Evolutionary conservation across 352 stramenopile species (phyloP).

Genomic region (Elongisporangium undulatum): DNA sequence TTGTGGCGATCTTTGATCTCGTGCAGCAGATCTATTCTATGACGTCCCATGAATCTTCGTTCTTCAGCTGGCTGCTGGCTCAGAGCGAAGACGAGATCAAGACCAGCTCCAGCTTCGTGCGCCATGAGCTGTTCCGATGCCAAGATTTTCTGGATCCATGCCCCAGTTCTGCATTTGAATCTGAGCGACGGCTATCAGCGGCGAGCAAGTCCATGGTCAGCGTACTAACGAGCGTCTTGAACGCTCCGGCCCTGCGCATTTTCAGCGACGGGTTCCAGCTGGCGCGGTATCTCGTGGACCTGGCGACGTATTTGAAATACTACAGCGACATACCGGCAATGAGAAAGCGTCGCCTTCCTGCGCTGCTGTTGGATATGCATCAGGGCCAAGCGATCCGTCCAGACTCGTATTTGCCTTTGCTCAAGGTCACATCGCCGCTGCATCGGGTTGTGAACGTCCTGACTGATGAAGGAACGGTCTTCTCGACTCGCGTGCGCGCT

Average conservation of each 20-base stretch:
- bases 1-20: constrained; percentile 36
- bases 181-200: constrained; percentile 17
- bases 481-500: constrained; percentile 62
- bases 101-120: constrained; percentile 19
- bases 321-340: constrained; percentile 37
- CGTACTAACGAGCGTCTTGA: constrained; percentile 10
- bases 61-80: constrained; percentile 51
- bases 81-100: constrained; percentile 45
- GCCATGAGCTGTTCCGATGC: constrained; percentile 17
- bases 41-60: constrained; percentile 36
- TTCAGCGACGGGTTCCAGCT: constrained; percentile 58
- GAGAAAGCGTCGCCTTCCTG: constrained; percentile 39
- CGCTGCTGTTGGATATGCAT: constrained; percentile 37
- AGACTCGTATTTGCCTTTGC: constrained; percentile 45
- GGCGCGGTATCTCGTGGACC: constrained; percentile 54
- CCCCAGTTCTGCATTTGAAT: constrained; percentile 11
- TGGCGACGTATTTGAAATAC: constrained; percentile 63
- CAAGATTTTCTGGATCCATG: constrained; percentile 49
- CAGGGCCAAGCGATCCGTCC: constrained; percentile 37
- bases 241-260: constrained; percentile 38
- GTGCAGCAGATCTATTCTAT: constrained; percentile 26
- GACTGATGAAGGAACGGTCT: constrained; percentile 58
- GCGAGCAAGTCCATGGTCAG: background rate
- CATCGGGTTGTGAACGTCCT: constrained; percentile 52
- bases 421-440: constrained; percentile 13